Base-by-base conservation (phyloP, 1,284 basidiomycete species). In the Ustilago shanxiensis region DNA sequence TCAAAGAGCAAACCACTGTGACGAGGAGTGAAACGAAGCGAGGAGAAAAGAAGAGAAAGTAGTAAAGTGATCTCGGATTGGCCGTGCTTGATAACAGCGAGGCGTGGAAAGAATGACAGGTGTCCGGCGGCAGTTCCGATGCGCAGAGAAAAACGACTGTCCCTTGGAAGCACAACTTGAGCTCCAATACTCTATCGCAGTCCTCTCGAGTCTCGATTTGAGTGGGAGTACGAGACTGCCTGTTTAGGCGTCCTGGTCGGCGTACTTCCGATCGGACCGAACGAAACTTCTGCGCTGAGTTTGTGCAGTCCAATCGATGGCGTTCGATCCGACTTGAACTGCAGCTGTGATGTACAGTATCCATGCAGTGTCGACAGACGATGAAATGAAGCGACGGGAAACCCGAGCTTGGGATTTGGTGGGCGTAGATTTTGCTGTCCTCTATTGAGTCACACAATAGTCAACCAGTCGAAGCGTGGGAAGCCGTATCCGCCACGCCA, bases 331-430 rank as follows among this genome's bases (percentile, higher is more conserved):
- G 41, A 20, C n/a, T 20, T n/a, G n/a, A 6, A 16, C 20, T 20
- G 41, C n/a, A 44, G 16, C 35, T 37, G 14, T 33, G 11, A 33
- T 44, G 41, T 44, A 7, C n/a, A n/a, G n/a, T n/a, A n/a, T 18
- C 6, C 14, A 3, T 31, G 26, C 29, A 20, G 50, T 52, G 16
- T 29, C 18, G 50, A 20, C 1, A 52, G 29, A 4, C 8, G 29
- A 29, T 52, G 50, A 52, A 33, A 52, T 52, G 14, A 52, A 52
- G 50, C 20, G 29, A 16, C 24, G 9, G 7, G 47, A 50, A 50
- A 8, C 39, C 8, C 14, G 33, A 18, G 26, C 24, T 44, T 51
- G 49, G 3, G 8, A 31, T 45, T 11, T 11, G 35, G 35, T 37
- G 35, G 35, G 35, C 35, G 35, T 37, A 37, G 7, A 37, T 18